These are phyloP conservation scores for Rhamnella rubrinervis DNA, from an alignment of 331 rosid genomes.

Conservation along the genomic window DNA sequence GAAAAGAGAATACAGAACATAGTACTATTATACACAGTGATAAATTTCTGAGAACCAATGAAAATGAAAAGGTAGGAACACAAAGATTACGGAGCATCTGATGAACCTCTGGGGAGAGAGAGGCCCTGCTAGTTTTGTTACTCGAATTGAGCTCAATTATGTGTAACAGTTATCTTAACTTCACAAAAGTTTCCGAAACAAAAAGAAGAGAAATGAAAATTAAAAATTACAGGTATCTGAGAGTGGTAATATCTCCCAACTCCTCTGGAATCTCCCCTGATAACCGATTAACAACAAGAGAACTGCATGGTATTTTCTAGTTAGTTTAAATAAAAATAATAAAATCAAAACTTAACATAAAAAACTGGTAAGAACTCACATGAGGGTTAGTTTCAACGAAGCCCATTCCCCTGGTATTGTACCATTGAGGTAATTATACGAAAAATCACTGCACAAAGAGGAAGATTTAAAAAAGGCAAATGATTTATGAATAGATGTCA, in stretches of 20 bases:
- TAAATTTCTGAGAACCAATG: too few species aligned
- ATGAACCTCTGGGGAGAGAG: too few species aligned
- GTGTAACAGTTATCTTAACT: not conserved
- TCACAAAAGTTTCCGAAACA: not conserved
- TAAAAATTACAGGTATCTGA: slow-evolving; percentile 50
- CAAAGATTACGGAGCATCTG: too few species aligned
- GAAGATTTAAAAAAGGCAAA: slow-evolving; percentile 10
- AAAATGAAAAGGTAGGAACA: too few species aligned
- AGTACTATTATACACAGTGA: too few species aligned
- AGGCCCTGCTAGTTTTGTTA: too few species aligned
- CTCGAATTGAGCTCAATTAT: too few species aligned
- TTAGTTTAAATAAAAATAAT: slow-evolving; percentile 23
- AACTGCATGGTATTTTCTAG: slow-evolving; percentile 47
- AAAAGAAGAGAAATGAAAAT: not conserved
- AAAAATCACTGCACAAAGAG: slow-evolving; percentile 57
- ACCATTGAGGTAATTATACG: slow-evolving; percentile 64
- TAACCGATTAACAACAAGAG: slow-evolving; percentile 60
- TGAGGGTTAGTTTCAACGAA: slow-evolving; percentile 40
- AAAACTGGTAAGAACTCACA: slow-evolving; percentile 46
- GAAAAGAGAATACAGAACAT: not conserved
- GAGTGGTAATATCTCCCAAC: slow-evolving; percentile 61
- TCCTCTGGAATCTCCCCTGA: slow-evolving; percentile 74
- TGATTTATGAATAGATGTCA: not conserved
- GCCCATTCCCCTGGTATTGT: slow-evolving; percentile 77
- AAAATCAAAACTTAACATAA: slow-evolving; percentile 6